Evolutionary conservation across 2,329 filamentous ascomycete species (phyloP).

Genomic region (Byssoonygena ceratinophila): DNA sequence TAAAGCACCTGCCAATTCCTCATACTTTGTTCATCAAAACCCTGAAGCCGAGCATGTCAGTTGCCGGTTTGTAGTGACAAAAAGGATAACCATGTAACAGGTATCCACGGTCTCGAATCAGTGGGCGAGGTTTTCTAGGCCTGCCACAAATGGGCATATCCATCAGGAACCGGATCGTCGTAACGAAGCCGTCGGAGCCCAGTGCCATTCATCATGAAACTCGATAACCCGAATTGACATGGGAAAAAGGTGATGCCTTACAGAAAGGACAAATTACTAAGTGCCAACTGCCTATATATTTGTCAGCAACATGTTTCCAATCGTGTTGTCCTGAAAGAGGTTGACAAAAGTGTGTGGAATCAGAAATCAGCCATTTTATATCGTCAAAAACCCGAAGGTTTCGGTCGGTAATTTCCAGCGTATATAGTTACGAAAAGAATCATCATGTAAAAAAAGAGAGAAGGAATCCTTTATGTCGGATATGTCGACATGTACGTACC

Average conservation of each 20-base stretch:
- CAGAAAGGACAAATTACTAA: neutral
- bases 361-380: constrained; percentile 54
- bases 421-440: constrained; percentile 39
- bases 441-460: too few relatives aligned
- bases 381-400: constrained; percentile 59
- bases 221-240: constrained; percentile 15
- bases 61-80: neutral
- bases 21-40: neutral
- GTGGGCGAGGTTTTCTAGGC: constrained; percentile 99
- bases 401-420: constrained; percentile 98
- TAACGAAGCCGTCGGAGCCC: constrained; percentile 69
- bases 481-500: constrained; percentile 1
- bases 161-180: constrained; percentile 54
- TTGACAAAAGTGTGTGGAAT: neutral
- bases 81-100: neutral
- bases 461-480: too few relatives aligned
- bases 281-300: neutral
- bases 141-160: constrained; percentile 86
- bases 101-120: constrained; percentile 45
- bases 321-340: neutral
- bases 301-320: neutral
- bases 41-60: neutral
- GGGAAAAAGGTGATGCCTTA: constrained; percentile 9
- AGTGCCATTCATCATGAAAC: constrained; percentile 83
- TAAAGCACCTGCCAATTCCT: constrained; percentile 1